A percentile compares a stretch with the other conserved stretches of the same genome.
These are phyloP conservation scores for Aphanomyces stellatus DNA, from an alignment of 352 stramenopile genomes.

Conservation along the genomic window DNA sequence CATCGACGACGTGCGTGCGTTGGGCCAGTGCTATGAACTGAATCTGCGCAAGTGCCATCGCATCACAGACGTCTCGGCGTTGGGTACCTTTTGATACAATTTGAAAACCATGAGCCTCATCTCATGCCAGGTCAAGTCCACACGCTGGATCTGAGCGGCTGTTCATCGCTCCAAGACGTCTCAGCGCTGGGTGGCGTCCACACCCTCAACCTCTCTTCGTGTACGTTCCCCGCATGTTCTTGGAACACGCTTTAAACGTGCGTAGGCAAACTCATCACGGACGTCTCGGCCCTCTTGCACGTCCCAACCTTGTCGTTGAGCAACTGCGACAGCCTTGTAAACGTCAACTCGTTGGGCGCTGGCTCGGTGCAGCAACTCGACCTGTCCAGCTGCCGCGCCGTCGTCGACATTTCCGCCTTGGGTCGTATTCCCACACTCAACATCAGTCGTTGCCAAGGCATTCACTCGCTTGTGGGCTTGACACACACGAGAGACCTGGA, in stretches of 20 bases:
- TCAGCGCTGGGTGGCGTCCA: neutral
- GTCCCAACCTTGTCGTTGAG: constrained; percentile 35
- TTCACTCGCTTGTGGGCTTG: constrained; percentile 37
- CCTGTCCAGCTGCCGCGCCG: constrained; percentile 38
- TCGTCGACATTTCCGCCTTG: constrained; percentile 26
- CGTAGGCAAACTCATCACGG: constrained; percentile 37
- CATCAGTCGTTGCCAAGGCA: constrained; percentile 40
- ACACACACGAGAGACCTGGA: constrained; percentile 40
- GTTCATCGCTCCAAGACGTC: neutral
- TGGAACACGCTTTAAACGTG: constrained; percentile 1
- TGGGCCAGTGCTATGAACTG: constrained; percentile 38
- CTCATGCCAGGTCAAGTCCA: constrained; percentile 22
- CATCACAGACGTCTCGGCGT: constrained; percentile 36
- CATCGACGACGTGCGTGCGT: constrained; percentile 31
- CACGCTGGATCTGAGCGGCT: constrained; percentile 36
- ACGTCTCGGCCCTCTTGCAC: constrained; percentile 36
- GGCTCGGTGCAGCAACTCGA: constrained; percentile 38
- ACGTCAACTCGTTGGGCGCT: constrained; percentile 33
- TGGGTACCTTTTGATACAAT: constrained; percentile 20
- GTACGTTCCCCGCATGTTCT: neutral
- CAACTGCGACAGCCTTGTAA: constrained; percentile 32
- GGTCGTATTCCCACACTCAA: constrained; percentile 36
- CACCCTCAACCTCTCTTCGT: constrained; percentile 14
- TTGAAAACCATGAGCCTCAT: neutral
- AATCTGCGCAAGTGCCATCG: constrained; percentile 51